A percentile compares a stretch with the other conserved stretches of the same genome.
These are phyloP conservation scores for Fusarium scirpi DNA, from an alignment of 2,329 filamentous ascomycete species.

Conservation along the genomic window DNA sequence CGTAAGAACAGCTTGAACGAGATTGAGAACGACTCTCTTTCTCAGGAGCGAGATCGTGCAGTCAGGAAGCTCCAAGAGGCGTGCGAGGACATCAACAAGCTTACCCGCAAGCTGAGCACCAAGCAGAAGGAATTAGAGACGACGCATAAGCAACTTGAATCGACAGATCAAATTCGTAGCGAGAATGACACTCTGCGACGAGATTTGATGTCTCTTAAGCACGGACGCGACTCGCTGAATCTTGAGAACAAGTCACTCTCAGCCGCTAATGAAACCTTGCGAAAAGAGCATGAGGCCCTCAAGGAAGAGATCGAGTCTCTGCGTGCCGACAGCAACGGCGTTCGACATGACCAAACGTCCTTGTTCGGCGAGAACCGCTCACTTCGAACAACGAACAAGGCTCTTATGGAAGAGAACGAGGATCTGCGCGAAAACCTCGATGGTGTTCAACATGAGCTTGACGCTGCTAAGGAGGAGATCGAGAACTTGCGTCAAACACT, in stretches of 20 bases:
- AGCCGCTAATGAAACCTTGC: constrained; percentile 56
- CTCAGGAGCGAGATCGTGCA: constrained; percentile 73
- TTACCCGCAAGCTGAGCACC: constrained; percentile 57
- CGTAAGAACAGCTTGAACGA: constrained; percentile 72
- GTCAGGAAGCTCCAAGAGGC: constrained; percentile 72
- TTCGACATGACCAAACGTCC: constrained; percentile 59
- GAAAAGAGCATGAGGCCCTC: constrained; percentile 52
- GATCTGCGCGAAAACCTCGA: constrained; percentile 58
- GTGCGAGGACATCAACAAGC: constrained; percentile 67
- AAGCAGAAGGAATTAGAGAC: constrained; percentile 58
- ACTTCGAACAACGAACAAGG: constrained; percentile 56
- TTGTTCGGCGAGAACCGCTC: constrained; percentile 60
- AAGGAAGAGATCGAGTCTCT: constrained; percentile 57
- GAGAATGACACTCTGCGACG: constrained; percentile 56
- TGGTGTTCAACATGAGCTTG: constrained; percentile 56
- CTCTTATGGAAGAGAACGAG: constrained; percentile 58
- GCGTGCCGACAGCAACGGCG: constrained; percentile 56
- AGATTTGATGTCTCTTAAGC: constrained; percentile 57
- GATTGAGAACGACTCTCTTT: constrained; percentile 71
- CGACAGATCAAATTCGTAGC: constrained; percentile 54
- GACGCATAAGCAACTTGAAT: constrained; percentile 57
- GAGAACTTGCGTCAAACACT: constrained; percentile 56
- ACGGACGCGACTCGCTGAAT: constrained; percentile 53
- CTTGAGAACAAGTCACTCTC: constrained; percentile 58
- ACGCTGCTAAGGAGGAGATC: constrained; percentile 55